Percentiles rank a stretch among this genome's conserved stretches.
Evolutionary conservation across 129 eudicot genomes (phyloP).

Genomic region (Kitagawia praeruptora): DNA sequence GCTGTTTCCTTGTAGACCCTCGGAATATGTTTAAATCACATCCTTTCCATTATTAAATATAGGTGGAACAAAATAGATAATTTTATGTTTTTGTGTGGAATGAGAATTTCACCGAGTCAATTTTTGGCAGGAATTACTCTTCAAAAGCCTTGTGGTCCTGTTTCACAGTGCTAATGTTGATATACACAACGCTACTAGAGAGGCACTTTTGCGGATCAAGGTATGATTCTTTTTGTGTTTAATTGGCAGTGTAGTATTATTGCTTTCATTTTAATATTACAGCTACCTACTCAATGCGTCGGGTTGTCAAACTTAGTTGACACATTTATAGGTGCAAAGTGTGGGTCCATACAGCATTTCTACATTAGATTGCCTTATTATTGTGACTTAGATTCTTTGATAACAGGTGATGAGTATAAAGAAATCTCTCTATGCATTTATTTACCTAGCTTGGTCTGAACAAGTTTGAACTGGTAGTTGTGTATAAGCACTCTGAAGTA

Average conservation of each 20-base stretch:
- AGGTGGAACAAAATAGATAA: background rate
- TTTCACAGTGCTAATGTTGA: conserved; percentile 45
- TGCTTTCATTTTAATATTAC: background rate
- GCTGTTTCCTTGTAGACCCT: background rate
- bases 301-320: background rate
- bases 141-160: conserved; percentile 51
- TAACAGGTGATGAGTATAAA: background rate
- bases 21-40: background rate
- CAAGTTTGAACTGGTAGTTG: background rate
- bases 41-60: background rate
- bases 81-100: background rate
- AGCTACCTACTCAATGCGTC: background rate
- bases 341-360: background rate
- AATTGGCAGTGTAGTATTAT: background rate
- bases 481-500: background rate
- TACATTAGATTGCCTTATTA: background rate
- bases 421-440: background rate
- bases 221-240: conserved; percentile 19
- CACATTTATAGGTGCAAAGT: background rate
- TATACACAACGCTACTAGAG: conserved; percentile 57
- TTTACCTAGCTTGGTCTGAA: background rate
- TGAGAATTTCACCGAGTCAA: background rate
- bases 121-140: conserved; percentile 49
- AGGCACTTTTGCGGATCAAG: conserved; percentile 56
- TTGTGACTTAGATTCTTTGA: background rate